A percentile compares a stretch with the other conserved stretches of the same genome.
Conservation (phyloP, 805 yeast species). For the Hanseniaspora nectarophila region DNA sequence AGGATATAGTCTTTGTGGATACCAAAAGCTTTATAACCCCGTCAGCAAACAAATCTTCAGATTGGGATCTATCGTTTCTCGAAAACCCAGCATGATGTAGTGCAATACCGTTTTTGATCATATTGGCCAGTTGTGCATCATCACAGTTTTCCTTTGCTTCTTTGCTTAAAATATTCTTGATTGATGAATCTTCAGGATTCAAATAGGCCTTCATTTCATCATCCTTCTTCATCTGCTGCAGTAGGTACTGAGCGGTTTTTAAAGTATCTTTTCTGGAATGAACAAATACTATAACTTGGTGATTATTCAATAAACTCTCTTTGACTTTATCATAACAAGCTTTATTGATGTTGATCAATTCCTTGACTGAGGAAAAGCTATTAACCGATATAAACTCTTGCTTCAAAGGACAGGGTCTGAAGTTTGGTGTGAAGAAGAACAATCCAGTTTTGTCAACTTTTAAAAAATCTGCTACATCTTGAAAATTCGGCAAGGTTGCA, state of each 20-base stretch:
- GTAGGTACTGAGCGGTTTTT: conserved; percentile 66
- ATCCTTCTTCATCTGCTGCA: conserved; percentile 47
- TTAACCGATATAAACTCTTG: conserved; percentile 80
- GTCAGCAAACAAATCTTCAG: conserved; percentile 80
- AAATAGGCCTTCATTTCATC: conserved; percentile 37
- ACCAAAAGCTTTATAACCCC: conserved; percentile 75
- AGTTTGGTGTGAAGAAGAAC: conserved; percentile 72
- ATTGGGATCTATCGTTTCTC: conserved; percentile 56
- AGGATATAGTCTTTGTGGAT: conserved; percentile 86
- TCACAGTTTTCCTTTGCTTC: conserved; percentile 48
- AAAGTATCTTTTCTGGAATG: conserved; percentile 88
- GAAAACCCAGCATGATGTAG: conserved; percentile 86
- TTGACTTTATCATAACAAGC: conserved; percentile 73
- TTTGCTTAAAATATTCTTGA: conserved; percentile 47
- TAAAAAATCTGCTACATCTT: conserved; percentile 74
- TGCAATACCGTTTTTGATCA: conserved; percentile 66
- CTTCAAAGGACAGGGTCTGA: conserved; percentile 83
- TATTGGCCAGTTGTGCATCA: conserved; percentile 43
- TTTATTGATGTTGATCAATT: conserved; percentile 72
- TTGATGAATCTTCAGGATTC: conserved; percentile 42
- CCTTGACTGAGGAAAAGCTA: conserved; percentile 43
- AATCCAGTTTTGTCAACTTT: conserved; percentile 53
- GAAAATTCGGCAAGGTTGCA: conserved; percentile 83
- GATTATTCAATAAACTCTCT: conserved; percentile 39
- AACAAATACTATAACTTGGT: conserved; percentile 80